Evolutionary conservation across 2,329 filamentous ascomycete genomes (phyloP), one percentile per base, ranked within the genome.

Genomic region (Pseudogymnoascus sp.): DNA sequence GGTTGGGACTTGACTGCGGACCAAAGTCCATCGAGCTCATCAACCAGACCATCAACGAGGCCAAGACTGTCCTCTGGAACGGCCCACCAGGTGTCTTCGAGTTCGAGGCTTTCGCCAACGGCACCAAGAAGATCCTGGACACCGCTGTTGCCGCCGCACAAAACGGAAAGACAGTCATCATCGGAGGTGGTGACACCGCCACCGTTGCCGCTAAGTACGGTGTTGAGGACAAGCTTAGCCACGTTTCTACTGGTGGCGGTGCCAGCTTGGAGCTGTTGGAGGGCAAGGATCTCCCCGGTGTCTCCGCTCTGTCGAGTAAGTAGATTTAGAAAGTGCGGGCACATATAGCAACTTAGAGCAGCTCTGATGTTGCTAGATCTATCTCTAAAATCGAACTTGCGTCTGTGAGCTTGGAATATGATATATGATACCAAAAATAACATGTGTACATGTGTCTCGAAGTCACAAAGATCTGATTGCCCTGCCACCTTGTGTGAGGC

Each of bases 41-140:
- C 86, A 86, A 93, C 81, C 80, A 88, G 73, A 86, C 92, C 68
- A 97, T 99, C 69, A 81, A 82, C 67, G 86, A 93, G 71, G 85
- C 93, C 67, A 86, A 97, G 83, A 99, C 94, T 62, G 97, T 99
- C 75, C 89, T 99, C 66, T 99, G 94, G 94, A 99, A 99, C 81
- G 94, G 94, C 61, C 94, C 94, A 61, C 87, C 93, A 14, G 94
- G 94, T 76, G 94, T 99, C 69, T 99, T 99, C 71, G 94, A 99
- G 84, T 89, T 97, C 72, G 90, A 97, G 64, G 88, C 89, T 74
- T 99, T 99, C 75, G 90, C 92, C 72, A 87, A 81, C 65, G 94
- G 91, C 70, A 99, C 94, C 72, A 96, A 96, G 84, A 82, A 85
- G 64, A 96, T 90, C 58, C 86, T 99, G 68, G 90, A 97, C 72